These are phyloP conservation scores for Apiosordaria backusii DNA, from an alignment of 495 filamentous ascomycete genomes.

Conservation along the genomic window DNA sequence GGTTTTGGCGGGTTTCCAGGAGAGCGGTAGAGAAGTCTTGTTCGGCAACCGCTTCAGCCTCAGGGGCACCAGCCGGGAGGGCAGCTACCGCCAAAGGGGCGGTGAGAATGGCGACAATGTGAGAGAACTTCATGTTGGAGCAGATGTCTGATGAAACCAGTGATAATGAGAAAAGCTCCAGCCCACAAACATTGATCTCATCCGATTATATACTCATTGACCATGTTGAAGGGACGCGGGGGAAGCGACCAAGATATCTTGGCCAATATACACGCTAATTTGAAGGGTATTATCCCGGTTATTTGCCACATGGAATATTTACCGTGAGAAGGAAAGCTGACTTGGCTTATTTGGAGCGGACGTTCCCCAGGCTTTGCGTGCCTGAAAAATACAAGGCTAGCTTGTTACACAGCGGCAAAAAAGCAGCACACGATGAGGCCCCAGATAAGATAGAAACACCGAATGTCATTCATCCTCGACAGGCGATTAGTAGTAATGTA, in stretches of 20 bases:
- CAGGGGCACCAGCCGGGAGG: constrained; percentile 12
- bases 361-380: background rate
- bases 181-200: background rate
- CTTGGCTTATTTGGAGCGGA: background rate
- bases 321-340: background rate
- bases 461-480: background rate
- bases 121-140: background rate
- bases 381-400: background rate
- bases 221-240: background rate
- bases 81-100: constrained; percentile 3
- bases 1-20: background rate
- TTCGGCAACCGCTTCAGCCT: constrained; percentile 4
- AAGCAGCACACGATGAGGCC: background rate
- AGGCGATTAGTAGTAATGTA: background rate
- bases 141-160: background rate
- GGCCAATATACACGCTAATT: constrained; percentile 8
- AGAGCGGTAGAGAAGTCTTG: background rate
- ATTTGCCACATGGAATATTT: constrained; percentile 10
- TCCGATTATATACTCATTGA: background rate
- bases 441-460: background rate
- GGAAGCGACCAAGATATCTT: background rate
- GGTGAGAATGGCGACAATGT: background rate
- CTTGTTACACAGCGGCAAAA: background rate
- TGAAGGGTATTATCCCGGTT: constrained; percentile 15
- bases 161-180: too few relatives aligned